phyloP scores from a whole-genome alignment of 1,284 basidiomycete species.

The Leccinum ambiguum region DNA sequence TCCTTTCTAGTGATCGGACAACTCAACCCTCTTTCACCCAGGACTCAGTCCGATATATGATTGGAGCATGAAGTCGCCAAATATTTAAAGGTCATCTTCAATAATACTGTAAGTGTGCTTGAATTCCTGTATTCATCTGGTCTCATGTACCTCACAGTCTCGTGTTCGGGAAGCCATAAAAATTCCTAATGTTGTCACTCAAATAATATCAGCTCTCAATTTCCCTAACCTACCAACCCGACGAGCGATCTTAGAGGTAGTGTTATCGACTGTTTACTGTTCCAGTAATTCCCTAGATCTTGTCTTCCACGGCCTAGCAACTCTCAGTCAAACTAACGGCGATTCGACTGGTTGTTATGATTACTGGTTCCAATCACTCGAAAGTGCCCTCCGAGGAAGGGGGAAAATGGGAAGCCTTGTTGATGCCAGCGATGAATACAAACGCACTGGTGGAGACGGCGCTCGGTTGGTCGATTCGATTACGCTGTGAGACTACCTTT shows the following conservation, averaged over 20 bases:
- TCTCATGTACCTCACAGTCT: conserved; percentile 41
- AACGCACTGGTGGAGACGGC: conserved; percentile 62
- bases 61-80: conserved; percentile 92
- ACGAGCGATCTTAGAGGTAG: conserved; percentile 79
- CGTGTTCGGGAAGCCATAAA: conserved; percentile 80
- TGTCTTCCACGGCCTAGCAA: conserved; percentile 63
- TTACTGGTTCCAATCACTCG: conserved; percentile 89
- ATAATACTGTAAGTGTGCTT: conserved; percentile 57
- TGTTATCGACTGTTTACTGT: conserved; percentile 64
- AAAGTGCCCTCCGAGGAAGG: conserved; percentile 76
- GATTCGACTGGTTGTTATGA: conserved; percentile 68
- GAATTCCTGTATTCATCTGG: background rate
- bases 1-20: background rate
- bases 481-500: conserved; percentile 62
- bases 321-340: conserved; percentile 64
- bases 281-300: conserved; percentile 52
- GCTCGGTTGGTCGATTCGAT: conserved; percentile 69
- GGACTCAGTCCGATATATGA: conserved; percentile 64
- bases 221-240: conserved; percentile 82
- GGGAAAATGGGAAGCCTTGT: conserved; percentile 96
- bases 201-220: conserved; percentile 84
- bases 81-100: conserved; percentile 85
- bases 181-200: conserved; percentile 77
- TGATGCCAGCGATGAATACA: conserved; percentile 90
- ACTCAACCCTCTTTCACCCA: conserved; percentile 30